A percentile compares a stretch with the other conserved stretches of the same genome.
Evolutionary conservation across 2,329 filamentous ascomycete species (phyloP).

Genomic region (Mycosphaerella arachidis): DNA sequence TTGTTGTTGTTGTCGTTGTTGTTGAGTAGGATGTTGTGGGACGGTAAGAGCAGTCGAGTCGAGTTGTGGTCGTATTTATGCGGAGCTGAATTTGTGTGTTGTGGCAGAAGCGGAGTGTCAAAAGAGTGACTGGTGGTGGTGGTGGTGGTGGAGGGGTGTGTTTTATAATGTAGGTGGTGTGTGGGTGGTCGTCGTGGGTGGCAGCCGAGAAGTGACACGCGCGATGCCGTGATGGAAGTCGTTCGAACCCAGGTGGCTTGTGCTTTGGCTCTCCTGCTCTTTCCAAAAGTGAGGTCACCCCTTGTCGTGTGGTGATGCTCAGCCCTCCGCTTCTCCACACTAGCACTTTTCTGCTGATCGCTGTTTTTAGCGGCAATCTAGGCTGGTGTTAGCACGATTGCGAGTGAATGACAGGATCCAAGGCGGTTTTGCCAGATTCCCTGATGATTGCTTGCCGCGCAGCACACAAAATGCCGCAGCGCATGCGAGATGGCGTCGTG

Average conservation of each 20-base stretch:
- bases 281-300: neutral
- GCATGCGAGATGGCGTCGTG: neutral
- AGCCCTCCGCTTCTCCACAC: neutral
- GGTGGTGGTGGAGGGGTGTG: constrained; percentile 2
- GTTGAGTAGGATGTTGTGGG: neutral
- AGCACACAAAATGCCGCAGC: neutral
- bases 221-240: neutral
- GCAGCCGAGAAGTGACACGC: neutral
- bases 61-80: neutral
- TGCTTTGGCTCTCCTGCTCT: neutral
- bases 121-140: neutral
- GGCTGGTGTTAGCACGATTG: neutral
- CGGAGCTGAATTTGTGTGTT: neutral
- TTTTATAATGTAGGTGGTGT: neutral
- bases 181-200: neutral
- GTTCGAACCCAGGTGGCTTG: neutral
- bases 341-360: neutral
- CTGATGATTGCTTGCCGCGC: neutral
- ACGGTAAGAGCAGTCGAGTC: neutral
- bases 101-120: neutral
- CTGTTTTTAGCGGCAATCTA: neutral
- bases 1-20: neutral
- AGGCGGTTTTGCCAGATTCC: neutral
- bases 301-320: neutral
- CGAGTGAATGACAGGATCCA: neutral